Evolutionary conservation across 2,329 filamentous ascomycete genomes (phyloP), one percentile per base, ranked within the genome.

Genomic region (Penicillium sp.): DNA sequence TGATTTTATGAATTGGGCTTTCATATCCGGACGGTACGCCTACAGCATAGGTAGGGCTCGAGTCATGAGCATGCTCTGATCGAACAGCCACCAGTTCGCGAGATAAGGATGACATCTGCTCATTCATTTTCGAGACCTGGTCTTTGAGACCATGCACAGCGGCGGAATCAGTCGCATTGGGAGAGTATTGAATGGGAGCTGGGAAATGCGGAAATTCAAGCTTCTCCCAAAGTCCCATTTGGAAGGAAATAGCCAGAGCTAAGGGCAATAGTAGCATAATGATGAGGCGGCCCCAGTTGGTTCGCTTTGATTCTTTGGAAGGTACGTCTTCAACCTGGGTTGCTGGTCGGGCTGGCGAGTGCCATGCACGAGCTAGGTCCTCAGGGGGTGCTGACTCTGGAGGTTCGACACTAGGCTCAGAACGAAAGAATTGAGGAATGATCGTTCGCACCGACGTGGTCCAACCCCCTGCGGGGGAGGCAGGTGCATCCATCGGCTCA

Each of bases 1-100:
- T 96, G 73, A 92, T 77, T 54, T 83, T 82, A 52, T 47, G 48
- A 3, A 46, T 41, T 13, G 35, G 16, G 13, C 16, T 26, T 27
- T 35, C 43, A 29, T 13, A 43, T 24, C 24, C 27, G 26, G 16
- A 3, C 27, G 37, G 48, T 39, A 16, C 56, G 24, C 59, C 60
- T 16, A 55, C 48, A 16, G 65, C 52, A 16, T 59, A 63, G 13
- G 63, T 68, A n/a, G 68, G 63, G 13, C 39, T 53, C 9, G 69
- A 59, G 3, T 62, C 57, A n/a, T 60, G 60, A 19, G 58, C 52
- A 8, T 65, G 50, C n/a, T 70, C 66, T 24, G 63, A 63, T 33
- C 59, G 63, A 37, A 73, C 57, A 19, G 61, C 62, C 14, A 58
- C 57, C 24, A 74, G 10, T 24, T 74, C 71, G 8, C 58, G 61